Conservation (phyloP, 2,329 filamentous ascomycete species). For the Aspergillus puulaauensis region DNA sequence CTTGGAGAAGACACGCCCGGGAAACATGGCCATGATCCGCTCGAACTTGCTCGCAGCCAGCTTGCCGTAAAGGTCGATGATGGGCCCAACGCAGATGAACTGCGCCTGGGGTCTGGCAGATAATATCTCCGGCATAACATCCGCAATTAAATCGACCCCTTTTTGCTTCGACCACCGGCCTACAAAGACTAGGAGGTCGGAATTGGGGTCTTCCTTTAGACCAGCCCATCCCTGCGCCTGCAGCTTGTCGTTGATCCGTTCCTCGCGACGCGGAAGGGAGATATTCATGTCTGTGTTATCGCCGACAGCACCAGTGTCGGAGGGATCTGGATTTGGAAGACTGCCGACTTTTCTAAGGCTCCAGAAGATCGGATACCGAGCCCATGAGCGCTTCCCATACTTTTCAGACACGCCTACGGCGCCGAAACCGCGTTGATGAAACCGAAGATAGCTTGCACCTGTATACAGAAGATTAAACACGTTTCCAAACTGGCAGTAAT, state of each 20-base stretch:
- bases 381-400: constrained; percentile 67
- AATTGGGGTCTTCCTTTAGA: constrained; percentile 59
- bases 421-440: constrained; percentile 67
- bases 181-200: constrained; percentile 67
- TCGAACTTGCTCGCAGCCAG: constrained; percentile 67
- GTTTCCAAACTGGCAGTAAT: constrained; percentile 67
- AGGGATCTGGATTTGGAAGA: constrained; percentile 65
- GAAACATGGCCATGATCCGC: constrained; percentile 65
- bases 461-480: constrained; percentile 69
- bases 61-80: constrained; percentile 67
- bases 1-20: constrained; percentile 64
- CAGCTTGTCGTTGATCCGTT: constrained; percentile 54
- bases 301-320: constrained; percentile 58
- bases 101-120: constrained; percentile 61
- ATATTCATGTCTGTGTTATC: constrained; percentile 24
- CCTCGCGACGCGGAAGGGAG: constrained; percentile 29
- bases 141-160: constrained; percentile 66
- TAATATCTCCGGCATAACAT: constrained; percentile 63
- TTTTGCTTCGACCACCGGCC: constrained; percentile 70
- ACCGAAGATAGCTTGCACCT: constrained; percentile 63
- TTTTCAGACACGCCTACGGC: constrained; percentile 68
- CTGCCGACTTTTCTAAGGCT: constrained; percentile 63
- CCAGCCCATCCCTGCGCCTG: constrained; percentile 69
- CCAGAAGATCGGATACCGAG: constrained; percentile 70
- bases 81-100: constrained; percentile 63